phyloP scores from a whole-genome alignment of 805 yeast genomes.

The Ogataea glucozyma region DNA sequence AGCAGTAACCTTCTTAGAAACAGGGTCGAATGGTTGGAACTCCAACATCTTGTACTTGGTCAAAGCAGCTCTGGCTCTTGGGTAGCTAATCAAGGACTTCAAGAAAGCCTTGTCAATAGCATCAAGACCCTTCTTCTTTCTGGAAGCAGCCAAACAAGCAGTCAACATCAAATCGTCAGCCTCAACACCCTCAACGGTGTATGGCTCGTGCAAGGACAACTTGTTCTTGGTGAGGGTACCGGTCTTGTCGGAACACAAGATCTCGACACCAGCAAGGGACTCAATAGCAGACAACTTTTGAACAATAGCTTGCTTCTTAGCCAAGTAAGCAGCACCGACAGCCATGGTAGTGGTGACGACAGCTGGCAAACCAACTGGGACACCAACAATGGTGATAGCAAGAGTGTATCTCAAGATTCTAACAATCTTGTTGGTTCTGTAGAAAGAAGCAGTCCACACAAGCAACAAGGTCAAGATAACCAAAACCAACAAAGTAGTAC shows the following conservation, averaged over 20 bases:
- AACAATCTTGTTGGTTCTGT: slow-evolving; percentile 86
- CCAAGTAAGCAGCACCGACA: slow-evolving; percentile 98
- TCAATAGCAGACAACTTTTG: slow-evolving; percentile 96
- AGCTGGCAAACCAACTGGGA: slow-evolving; percentile 98
- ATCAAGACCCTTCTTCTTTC: slow-evolving; percentile 98
- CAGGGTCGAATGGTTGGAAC: slow-evolving; percentile 98
- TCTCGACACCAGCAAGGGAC: slow-evolving; percentile 96
- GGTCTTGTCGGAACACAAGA: slow-evolving; percentile 96
- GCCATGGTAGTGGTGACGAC: slow-evolving; percentile 99
- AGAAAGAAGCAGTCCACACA: slow-evolving; percentile 93
- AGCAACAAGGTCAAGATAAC: slow-evolving; percentile 84
- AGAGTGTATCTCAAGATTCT: slow-evolving; percentile 86
- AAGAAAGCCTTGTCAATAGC: slow-evolving; percentile 97
- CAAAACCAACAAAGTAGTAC: slow-evolving; percentile 85
- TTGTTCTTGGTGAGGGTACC: slow-evolving; percentile 98
- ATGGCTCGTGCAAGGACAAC: slow-evolving; percentile 93
- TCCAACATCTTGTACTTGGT: slow-evolving; percentile 92
- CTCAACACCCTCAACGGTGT: slow-evolving; percentile 96
- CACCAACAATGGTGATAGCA: slow-evolving; percentile 96
- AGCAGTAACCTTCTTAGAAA: slow-evolving; percentile 94
- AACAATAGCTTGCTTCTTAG: slow-evolving; percentile 96
- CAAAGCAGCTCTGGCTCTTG: slow-evolving; percentile 90
- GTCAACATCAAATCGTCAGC: slow-evolving; percentile 95
- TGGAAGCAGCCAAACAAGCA: slow-evolving; percentile 96
- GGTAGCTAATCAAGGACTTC: slow-evolving; percentile 83